phyloP scores from a whole-genome alignment of 2,329 filamentous ascomycete genomes.

The Neoarthrinium moseri region DNA sequence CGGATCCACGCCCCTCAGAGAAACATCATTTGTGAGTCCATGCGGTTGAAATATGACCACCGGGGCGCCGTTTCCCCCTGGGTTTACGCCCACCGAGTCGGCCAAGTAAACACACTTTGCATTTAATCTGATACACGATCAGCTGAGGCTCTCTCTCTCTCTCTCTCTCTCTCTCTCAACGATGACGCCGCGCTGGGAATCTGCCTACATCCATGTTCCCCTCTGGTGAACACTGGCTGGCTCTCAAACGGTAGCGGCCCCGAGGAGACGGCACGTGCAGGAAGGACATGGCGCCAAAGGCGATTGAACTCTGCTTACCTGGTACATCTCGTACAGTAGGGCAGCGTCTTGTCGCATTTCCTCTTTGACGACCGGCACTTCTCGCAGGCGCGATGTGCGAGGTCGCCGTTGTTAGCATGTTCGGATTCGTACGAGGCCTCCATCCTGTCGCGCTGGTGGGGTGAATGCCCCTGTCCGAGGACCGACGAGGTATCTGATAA shows the following conservation, averaged over 20 bases:
- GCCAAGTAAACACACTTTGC: conserved; percentile 31
- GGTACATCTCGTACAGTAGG: conserved; percentile 28
- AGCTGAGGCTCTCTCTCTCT: neutral
- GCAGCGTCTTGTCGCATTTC: conserved; percentile 32
- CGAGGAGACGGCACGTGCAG: too few relatives aligned
- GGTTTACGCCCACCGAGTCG: conserved; percentile 21
- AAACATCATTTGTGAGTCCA: conserved; percentile 22
- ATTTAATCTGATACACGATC: conserved; percentile 22
- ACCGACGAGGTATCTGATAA: conserved; percentile 8
- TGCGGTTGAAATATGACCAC: conserved; percentile 28
- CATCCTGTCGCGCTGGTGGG: conserved; percentile 4
- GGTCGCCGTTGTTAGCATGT: neutral
- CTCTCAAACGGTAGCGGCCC: too few relatives aligned
- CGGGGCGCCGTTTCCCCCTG: conserved; percentile 20
- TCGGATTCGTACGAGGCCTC: neutral
- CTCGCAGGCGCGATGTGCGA: conserved; percentile 28
- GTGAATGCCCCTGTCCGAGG: conserved; percentile 2
- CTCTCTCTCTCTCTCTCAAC: neutral
- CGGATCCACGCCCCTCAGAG: conserved; percentile 26
- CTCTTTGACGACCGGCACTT: conserved; percentile 31
- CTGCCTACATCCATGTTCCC: too few relatives aligned
- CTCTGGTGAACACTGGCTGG: too few relatives aligned
- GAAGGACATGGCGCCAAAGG: neutral
- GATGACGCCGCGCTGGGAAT: too few relatives aligned
- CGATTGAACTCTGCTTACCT: conserved; percentile 21